Base-by-base conservation (phyloP, 306 rosid species). In the Carpinus viminea region DNA sequence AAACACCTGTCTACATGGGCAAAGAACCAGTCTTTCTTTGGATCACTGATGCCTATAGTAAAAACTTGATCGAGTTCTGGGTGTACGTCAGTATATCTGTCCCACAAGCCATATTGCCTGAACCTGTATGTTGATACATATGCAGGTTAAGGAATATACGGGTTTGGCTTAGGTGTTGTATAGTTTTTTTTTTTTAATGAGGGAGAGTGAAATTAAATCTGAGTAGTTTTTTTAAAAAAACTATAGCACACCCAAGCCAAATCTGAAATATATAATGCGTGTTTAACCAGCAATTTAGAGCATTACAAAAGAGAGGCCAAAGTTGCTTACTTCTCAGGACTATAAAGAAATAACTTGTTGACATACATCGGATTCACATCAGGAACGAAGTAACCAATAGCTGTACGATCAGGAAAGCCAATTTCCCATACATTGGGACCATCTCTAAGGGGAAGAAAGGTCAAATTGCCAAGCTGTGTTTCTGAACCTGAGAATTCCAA, bases 401-500 rank as follows among this genome's bases (percentile, higher is more conserved):
- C 85, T 15, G 85, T 81, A 8, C 88, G 83, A 64, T 87, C 84
- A 51, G 88, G 86, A 72, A 68, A 81, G 47, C 90, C 88, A 45
- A 87, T 87, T 72, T 87, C 88, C 90, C 88, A 84, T 36, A 87
- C 16, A 20, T 84, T 82, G 41, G 84, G 90, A 61, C 88, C 85
- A 53, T 87, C 88, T 87, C 90, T 79, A 2, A 38, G 76, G 34
- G 90, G 85, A 61, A 51, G 75, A 73, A 54, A 85, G 65, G 70
- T 80, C 62, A 87, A 75, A 48, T 82, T 72, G 36, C 85, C 85
- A 28, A 82, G 83, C 45, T 84, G 70, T 53, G 72, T 70, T 4
- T 81, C 68, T 55, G 86, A 62, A 56, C 75, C 90, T 81, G 84
- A 20, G 20, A 38, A 31, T 17, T 26, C 53, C 13, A 28, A 5